Evolutionary conservation across 768 basidiomycete species (phyloP).

Genomic region (Omphalotus guepiniiformis): DNA sequence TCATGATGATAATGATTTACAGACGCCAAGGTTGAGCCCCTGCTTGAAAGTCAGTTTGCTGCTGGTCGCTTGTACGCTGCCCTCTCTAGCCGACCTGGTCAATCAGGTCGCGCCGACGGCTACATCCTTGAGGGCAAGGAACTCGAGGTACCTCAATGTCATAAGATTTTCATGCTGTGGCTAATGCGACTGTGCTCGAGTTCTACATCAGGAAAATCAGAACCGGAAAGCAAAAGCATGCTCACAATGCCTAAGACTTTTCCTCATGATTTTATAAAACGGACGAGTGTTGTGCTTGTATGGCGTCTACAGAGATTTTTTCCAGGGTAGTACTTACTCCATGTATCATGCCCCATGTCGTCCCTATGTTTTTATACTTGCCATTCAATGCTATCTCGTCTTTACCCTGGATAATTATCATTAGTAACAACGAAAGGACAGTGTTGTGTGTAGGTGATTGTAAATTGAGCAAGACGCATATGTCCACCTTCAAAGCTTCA

Average conservation of each 20-base stretch:
- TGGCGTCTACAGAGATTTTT: background rate
- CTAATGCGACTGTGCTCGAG: slow-evolving; percentile 36
- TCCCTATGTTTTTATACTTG: slow-evolving; percentile 4
- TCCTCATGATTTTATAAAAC: slow-evolving; percentile 8
- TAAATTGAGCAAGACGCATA: background rate
- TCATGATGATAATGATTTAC: slow-evolving; percentile 3
- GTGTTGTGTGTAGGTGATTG: background rate
- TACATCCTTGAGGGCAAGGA: slow-evolving; percentile 99
- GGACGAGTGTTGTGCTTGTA: background rate
- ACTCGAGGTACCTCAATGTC: slow-evolving; percentile 91
- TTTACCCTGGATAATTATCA: background rate
- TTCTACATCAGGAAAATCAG: slow-evolving; percentile 95
- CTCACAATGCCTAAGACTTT: slow-evolving; percentile 41
- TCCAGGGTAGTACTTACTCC: background rate
- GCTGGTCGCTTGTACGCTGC: slow-evolving; percentile 94
- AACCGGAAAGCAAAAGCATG: slow-evolving; percentile 94
- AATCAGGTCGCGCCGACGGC: slow-evolving; percentile 94
- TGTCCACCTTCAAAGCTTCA: background rate
- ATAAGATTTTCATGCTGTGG: slow-evolving; percentile 20
- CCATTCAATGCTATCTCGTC: background rate
- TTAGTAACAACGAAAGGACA: background rate
- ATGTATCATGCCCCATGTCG: slow-evolving; percentile 8
- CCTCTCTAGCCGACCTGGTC: slow-evolving; percentile 94
- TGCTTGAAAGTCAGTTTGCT: slow-evolving; percentile 86
- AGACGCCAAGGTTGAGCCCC: slow-evolving; percentile 89